Evolutionary conservation across 495 filamentous ascomycete genomes (phyloP), one percentile per base, ranked within the genome.

Genomic region (Aspergillus carlsbadensis): DNA sequence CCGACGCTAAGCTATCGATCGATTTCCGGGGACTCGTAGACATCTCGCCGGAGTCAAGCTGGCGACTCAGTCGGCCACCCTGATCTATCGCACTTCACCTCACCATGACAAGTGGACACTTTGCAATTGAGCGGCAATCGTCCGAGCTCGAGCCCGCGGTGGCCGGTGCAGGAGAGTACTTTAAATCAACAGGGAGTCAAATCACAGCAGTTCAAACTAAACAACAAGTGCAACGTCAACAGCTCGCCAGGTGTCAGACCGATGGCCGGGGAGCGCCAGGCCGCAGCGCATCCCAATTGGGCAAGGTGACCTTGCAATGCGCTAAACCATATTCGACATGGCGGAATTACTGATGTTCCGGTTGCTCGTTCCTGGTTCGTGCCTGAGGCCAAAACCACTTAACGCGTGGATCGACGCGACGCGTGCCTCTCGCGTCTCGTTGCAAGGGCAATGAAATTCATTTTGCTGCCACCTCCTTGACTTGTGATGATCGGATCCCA

Each of bases 1-100:
- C 73, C 26, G 76, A 78, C 17, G 72, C 78, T 64, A 88, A 70
- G 63, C 83, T 88, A 68, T 90, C 87, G 59, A 87, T 78, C 59
- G 87, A 90, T 70, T 84, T 87, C 67, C 87, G 84, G 56, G 83
- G 84, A 54, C 74, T 80, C 55, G 78, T 68, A 66, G 82, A 84
- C 88, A 91, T 91, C 68, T 69, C 78, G 76, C 63, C 58, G 62
- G 59, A 55, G 58, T 59, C 64, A 59, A 65, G 68, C 62, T 67
- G 66, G 68, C 70, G 65, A 63, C 66, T 70, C 66, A 65, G 57
- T 64, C 69, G 60, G 66, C 70, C 71, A 70, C 71, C 67, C 65
- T 65, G 54, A 66, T 64, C 57, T 63, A 66, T 56, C 62, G 52
- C 60, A 57, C 60, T 61, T 70, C 75, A 74, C 70, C 70, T 73